Conservation (phyloP, 805 yeast species). For the Hanseniaspora mollemarum region DNA sequence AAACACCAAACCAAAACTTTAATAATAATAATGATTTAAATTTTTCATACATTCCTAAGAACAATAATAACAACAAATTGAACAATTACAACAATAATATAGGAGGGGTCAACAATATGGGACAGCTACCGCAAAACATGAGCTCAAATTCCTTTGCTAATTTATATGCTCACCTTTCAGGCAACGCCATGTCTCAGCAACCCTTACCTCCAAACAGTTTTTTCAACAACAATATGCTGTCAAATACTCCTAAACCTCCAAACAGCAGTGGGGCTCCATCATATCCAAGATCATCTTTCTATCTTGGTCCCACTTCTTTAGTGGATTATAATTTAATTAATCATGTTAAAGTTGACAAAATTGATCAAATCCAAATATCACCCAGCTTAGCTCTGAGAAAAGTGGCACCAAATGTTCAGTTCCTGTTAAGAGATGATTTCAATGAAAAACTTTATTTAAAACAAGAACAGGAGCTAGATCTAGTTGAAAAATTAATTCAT, state of each 20-base stretch:
- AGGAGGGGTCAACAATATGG: not conserved
- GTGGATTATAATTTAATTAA: constrained; percentile 65
- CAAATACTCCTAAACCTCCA: constrained; percentile 21
- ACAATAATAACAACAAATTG: not conserved
- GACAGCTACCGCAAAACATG: not conserved
- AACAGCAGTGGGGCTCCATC: constrained; percentile 40
- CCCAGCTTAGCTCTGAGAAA: constrained; percentile 58
- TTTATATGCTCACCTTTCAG: not conserved
- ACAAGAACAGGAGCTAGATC: constrained; percentile 68
- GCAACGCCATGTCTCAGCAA: not conserved
- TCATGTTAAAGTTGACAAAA: constrained; percentile 50
- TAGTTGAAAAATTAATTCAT: constrained; percentile 73
- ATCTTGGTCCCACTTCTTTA: constrained; percentile 77
- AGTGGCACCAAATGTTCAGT: constrained; percentile 66
- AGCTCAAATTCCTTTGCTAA: not conserved
- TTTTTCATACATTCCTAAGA: constrained; percentile 13
- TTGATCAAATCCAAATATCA: constrained; percentile 70
- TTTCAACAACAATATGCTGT: constrained; percentile 16
- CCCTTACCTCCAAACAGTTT: not conserved
- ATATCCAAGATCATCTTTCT: constrained; percentile 80
- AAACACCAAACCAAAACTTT: not conserved
- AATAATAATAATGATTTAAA: not conserved
- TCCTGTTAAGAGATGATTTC: constrained; percentile 69
- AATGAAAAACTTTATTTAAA: constrained; percentile 54
- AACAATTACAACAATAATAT: not conserved